Base-by-base conservation (phyloP, 352 stramenopile genomes). In the Phytophthora tentaculata region DNA sequence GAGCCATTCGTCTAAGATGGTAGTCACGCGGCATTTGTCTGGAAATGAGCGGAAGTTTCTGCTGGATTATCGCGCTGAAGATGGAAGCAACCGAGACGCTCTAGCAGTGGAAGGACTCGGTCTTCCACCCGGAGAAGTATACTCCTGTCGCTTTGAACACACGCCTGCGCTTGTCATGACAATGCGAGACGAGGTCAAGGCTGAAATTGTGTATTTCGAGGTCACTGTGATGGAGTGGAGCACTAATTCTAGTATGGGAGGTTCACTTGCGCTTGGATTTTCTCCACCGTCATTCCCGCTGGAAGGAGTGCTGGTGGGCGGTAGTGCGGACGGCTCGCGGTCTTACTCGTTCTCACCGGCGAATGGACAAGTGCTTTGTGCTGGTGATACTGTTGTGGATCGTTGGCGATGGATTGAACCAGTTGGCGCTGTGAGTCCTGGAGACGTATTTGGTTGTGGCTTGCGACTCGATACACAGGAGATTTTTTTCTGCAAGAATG, bases 401-500 rank as follows among this genome's bases (percentile, higher is more conserved):
- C 75, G 84, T 8, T 96, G 87, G 84, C 71, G 73, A 22, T 96
- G 87, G 89, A 78, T 81, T 37, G 89, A 95, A 13, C 68, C 73
- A 5, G 71, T 74, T 32, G 67, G 67, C 20, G 56, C 73, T 1
- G 75, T 91, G 1, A 71, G 72, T 16, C 67, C 74, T 26, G 87
- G 87, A 23, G 89, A 96, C 44, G 73, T 93, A 12, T 89, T 90
- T 64, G 89, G 89, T 5, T 95, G 87, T 67, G 89, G 87, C 0
- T 74, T 95, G 37, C 86, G 89, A 0, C 60, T 95, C 4, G 89
- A 95, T 57, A 94, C 88, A 1, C 77, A 89, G 24, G 89, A 96
- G 32, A 71, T 96, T 17, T 96, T 96, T 57, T 92, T 95, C 52
- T 94, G 86, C 16, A 94, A 94, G 60, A 96, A 95, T 61, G 87